phyloP scores from a whole-genome alignment of 2,329 filamentous ascomycete genomes.

The Cordyceps javanica region DNA sequence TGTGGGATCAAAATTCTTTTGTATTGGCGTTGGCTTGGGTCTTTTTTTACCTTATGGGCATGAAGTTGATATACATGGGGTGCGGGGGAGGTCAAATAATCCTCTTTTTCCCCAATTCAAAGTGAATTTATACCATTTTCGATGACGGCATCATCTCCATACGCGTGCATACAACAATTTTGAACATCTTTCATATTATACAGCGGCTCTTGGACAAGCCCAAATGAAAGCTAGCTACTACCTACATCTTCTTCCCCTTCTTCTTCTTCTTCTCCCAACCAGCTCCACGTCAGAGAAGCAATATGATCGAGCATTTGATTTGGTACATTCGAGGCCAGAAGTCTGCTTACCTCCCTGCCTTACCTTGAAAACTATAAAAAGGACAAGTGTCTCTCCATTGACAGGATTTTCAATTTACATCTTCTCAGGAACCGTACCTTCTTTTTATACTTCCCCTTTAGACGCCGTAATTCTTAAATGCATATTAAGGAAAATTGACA shows the following conservation, averaged over 20 bases:
- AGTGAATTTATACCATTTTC: background rate
- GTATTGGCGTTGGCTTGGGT: conserved; percentile 12
- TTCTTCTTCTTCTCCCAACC: background rate
- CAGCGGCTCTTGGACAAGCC: background rate
- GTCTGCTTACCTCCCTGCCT: conserved; percentile 13
- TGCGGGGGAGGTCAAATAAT: background rate
- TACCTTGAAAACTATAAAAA: conserved; percentile 6
- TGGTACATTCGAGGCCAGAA: conserved; percentile 6
- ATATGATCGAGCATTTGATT: background rate
- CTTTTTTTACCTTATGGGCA: background rate
- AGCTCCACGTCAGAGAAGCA: background rate
- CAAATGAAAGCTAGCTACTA: background rate
- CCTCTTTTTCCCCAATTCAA: background rate
- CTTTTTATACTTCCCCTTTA: conserved; percentile 1
- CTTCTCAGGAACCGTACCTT: background rate
- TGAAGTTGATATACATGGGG: background rate
- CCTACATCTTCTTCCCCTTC: too few species aligned
- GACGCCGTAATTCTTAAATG: conserved; percentile 6
- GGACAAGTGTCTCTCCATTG: background rate
- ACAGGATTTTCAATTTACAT: background rate
- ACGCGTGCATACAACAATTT: background rate
- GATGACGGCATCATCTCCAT: background rate
- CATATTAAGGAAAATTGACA: background rate
- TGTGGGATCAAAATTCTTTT: conserved; percentile 9
- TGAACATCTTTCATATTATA: background rate